These are phyloP conservation scores for Ogataea hybrid DNA, from an alignment of 1,139 yeast genomes.

Conservation along the genomic window DNA sequence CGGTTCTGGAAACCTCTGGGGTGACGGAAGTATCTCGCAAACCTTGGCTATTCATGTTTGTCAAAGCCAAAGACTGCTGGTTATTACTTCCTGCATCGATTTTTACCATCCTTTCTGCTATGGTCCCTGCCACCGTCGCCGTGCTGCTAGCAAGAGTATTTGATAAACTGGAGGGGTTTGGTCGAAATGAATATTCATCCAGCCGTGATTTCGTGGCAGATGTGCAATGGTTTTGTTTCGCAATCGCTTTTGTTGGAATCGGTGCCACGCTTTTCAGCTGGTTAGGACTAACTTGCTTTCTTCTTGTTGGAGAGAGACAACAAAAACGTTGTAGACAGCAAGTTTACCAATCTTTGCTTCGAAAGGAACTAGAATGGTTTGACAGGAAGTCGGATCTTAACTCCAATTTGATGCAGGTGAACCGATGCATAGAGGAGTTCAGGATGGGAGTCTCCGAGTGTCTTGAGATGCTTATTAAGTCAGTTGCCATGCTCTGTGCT, in stretches of 20 bases:
- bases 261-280: conserved; percentile 51
- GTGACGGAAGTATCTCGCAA: neutral
- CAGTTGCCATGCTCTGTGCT: conserved; percentile 50
- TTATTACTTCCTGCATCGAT: conserved; percentile 17
- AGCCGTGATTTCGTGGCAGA: conserved; percentile 40
- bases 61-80: conserved; percentile 19
- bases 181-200: conserved; percentile 31
- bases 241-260: conserved; percentile 57
- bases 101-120: conserved; percentile 21
- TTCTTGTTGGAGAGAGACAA: conserved; percentile 70
- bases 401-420: conserved; percentile 65
- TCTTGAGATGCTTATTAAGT: conserved; percentile 54
- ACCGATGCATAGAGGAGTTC: conserved; percentile 77
- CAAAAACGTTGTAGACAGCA: conserved; percentile 52
- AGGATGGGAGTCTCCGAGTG: conserved; percentile 70
- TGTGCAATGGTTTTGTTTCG: conserved; percentile 48
- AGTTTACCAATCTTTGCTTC: conserved; percentile 40
- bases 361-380: conserved; percentile 52
- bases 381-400: conserved; percentile 52
- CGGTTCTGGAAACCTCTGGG: neutral
- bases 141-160: conserved; percentile 68
- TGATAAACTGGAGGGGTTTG: conserved; percentile 43
- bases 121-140: conserved; percentile 60
- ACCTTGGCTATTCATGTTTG: conserved; percentile 15
- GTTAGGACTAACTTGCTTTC: conserved; percentile 61